Evolutionary conservation across 371 early-diverging fungal genomes (phyloP).

Genomic region (Lichtheimia ramosa): DNA sequence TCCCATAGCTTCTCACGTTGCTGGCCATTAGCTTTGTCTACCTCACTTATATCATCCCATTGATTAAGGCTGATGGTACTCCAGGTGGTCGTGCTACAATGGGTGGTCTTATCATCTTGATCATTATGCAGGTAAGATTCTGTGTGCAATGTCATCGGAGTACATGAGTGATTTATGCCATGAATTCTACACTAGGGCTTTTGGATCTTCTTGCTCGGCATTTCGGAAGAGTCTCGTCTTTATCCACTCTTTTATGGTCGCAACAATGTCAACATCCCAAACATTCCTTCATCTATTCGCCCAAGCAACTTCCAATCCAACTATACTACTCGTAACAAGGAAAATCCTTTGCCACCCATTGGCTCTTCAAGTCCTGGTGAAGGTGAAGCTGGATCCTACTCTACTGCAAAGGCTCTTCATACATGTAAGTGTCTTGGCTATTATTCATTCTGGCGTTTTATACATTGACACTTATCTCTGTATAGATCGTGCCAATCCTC

Average conservation of each 20-base stretch:
- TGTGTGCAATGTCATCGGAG: neutral
- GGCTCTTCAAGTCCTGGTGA: neutral
- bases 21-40: conserved; percentile 57
- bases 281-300: conserved; percentile 12
- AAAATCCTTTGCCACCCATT: conserved; percentile 10
- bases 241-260: conserved; percentile 45
- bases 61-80: conserved; percentile 3
- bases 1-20: conserved; percentile 51
- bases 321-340: conserved; percentile 9
- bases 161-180: conserved; percentile 4
- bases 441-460: neutral
- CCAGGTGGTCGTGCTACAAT: conserved; percentile 41
- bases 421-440: conserved; percentile 23
- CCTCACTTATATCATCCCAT: conserved; percentile 42
- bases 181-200: conserved; percentile 21
- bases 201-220: conserved; percentile 75
- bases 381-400: neutral
- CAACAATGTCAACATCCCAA: neutral
- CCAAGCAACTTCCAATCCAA: conserved; percentile 14
- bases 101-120: conserved; percentile 63
- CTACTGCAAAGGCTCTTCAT: conserved; percentile 34
- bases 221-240: conserved; percentile 64
- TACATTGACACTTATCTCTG: neutral
- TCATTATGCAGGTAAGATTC: conserved; percentile 50
- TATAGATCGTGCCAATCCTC: conserved; percentile 76